These are phyloP conservation scores for Gaeumannomyces tritici DNA, from an alignment of 2,329 filamentous ascomycete species.

Conservation along the genomic window DNA sequence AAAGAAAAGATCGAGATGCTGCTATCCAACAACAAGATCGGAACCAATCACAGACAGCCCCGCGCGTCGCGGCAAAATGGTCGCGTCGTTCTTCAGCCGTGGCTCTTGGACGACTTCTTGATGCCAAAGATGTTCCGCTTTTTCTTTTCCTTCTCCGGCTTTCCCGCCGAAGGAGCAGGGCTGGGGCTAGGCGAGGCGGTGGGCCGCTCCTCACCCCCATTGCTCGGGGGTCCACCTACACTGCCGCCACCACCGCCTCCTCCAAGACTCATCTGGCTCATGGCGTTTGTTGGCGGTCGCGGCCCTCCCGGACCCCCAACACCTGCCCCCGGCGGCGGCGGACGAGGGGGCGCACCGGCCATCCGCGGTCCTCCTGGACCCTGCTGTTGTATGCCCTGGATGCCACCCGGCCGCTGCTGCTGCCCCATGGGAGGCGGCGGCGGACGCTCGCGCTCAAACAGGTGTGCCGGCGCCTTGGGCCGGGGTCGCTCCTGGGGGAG, in stretches of 20 bases:
- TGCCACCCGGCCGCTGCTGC: slow-evolving; percentile 10
- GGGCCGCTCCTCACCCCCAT: slow-evolving; percentile 8
- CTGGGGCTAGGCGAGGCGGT: slow-evolving; percentile 13
- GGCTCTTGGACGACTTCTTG: slow-evolving; percentile 16
- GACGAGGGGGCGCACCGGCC: slow-evolving; percentile 1
- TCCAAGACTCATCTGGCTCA: slow-evolving; percentile 44
- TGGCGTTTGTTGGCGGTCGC: slow-evolving; percentile 41
- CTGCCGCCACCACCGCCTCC: slow-evolving; percentile 17
- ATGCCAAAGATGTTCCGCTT: slow-evolving; percentile 23
- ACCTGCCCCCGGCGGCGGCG: slow-evolving; percentile 15
- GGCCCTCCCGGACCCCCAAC: slow-evolving; percentile 25
- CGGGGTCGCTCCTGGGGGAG: slow-evolving; percentile 74
- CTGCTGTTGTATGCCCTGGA: slow-evolving; percentile 13
- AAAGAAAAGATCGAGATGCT: not conserved
- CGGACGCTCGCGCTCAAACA: slow-evolving; percentile 65
- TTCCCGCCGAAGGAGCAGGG: slow-evolving; percentile 14
- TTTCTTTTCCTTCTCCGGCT: slow-evolving; percentile 29
- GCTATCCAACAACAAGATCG: not conserved
- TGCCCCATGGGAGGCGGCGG: slow-evolving; percentile 36
- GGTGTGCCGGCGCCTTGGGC: slow-evolving; percentile 72
- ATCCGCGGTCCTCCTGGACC: slow-evolving; percentile 5
- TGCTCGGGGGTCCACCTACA: slow-evolving; percentile 5
- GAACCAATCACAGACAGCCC: not conserved
- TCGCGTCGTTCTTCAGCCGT: not conserved
- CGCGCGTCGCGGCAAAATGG: no score